A percentile compares a stretch with the other conserved stretches of the same genome.
These are phyloP conservation scores for Pseudopithomyces maydicus DNA, from an alignment of 2,329 filamentous ascomycete species.

Conservation along the genomic window DNA sequence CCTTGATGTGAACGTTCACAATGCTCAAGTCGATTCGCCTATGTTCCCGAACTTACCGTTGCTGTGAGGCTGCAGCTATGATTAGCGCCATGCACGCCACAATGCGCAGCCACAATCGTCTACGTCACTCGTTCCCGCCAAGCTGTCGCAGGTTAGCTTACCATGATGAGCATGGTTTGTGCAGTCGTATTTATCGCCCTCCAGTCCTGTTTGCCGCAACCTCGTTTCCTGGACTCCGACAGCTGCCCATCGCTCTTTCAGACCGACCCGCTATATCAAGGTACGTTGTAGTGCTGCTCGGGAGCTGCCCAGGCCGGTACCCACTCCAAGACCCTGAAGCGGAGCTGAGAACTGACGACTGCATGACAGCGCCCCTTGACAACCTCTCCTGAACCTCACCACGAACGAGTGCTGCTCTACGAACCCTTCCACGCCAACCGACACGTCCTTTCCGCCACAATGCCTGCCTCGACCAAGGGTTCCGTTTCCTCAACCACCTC, in stretches of 20 bases:
- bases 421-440: background rate
- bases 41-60: background rate
- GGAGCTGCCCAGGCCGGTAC: no score
- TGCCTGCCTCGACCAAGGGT: conserved; percentile 39
- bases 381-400: background rate
- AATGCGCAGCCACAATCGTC: conserved; percentile 22
- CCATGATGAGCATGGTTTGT: background rate
- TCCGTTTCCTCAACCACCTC: conserved; percentile 37
- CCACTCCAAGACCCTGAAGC: background rate
- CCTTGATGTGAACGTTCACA: conserved; percentile 9
- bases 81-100: background rate
- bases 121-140: conserved; percentile 27
- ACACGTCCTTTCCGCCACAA: conserved; percentile 6
- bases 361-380: background rate
- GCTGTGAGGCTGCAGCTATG: background rate
- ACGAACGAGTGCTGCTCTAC: background rate
- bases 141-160: conserved; percentile 17
- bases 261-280: background rate
- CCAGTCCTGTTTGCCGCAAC: background rate
- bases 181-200: conserved; percentile 2
- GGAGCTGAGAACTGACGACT: conserved; percentile 3
- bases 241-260: background rate
- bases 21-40: background rate
- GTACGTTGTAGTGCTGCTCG: background rate
- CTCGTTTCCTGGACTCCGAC: background rate